phyloP scores from a whole-genome alignment of 78 protist genomes.

The Acrasis kona region DNA sequence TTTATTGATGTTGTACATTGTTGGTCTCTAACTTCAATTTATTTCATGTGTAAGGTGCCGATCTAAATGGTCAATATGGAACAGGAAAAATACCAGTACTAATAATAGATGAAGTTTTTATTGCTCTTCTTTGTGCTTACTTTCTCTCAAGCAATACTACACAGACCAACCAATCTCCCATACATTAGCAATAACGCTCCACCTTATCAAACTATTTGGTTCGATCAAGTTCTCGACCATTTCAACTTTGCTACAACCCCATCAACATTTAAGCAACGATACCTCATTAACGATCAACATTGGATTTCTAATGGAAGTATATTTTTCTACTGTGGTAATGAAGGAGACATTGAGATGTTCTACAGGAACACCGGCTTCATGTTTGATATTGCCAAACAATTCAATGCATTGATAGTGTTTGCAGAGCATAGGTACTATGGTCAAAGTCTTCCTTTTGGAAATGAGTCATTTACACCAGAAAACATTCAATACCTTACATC shows the following conservation, averaged over 20 bases:
- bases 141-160: too few species aligned
- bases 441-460: slow-evolving; percentile 47
- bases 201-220: too few species aligned
- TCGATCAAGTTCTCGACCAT: slow-evolving; percentile 12
- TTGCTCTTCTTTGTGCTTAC: too few species aligned
- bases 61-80: too few species aligned
- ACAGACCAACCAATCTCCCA: too few species aligned
- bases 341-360: slow-evolving; percentile 58
- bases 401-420: slow-evolving; percentile 49
- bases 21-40: too few species aligned
- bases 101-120: too few species aligned
- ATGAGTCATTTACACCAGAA: neutral
- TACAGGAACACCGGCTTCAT: slow-evolving; percentile 61
- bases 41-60: too few species aligned
- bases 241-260: neutral
- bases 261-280: neutral
- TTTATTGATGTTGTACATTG: too few species aligned
- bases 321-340: slow-evolving; percentile 82
- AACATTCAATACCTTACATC: neutral
- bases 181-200: too few species aligned
- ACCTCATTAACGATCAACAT: neutral
- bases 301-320: neutral
- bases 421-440: slow-evolving; percentile 73
- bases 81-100: too few species aligned
- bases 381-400: slow-evolving; percentile 6